phyloP scores from a whole-genome alignment of 768 basidiomycete species.

The Lactarius tabidus region DNA sequence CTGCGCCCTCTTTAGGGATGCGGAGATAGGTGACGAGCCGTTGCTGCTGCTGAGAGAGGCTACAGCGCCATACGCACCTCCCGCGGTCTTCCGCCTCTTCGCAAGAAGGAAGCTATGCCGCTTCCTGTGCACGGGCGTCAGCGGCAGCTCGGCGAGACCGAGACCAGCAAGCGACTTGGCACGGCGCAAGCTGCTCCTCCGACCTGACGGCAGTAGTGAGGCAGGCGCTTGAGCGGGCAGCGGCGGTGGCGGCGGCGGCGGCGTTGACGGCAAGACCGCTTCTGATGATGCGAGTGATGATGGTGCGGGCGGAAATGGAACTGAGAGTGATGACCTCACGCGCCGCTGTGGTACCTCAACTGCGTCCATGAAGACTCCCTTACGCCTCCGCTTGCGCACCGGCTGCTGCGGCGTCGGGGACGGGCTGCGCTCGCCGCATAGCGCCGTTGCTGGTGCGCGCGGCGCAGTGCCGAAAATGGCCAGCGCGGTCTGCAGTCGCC shows the following conservation, averaged over 20 bases:
- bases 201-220: neutral
- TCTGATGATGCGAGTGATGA: neutral
- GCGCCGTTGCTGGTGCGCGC: neutral
- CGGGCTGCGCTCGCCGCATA: neutral
- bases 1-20: constrained; percentile 25
- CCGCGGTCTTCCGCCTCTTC: neutral
- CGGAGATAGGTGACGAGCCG: constrained; percentile 28
- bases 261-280: neutral
- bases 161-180: constrained; percentile 11
- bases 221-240: neutral
- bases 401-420: constrained; percentile 16
- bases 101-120: neutral
- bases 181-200: constrained; percentile 20
- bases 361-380: constrained; percentile 47
- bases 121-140: constrained; percentile 7
- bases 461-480: neutral
- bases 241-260: neutral
- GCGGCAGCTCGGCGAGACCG: neutral
- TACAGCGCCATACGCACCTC: neutral
- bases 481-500: neutral
- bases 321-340: neutral
- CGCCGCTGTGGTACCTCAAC: constrained; percentile 44
- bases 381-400: constrained; percentile 39
- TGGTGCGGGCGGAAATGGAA: neutral
- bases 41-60: neutral